A percentile compares a stretch with the other conserved stretches of the same genome.
phyloP scores from a whole-genome alignment of 1,284 basidiomycete genomes.

The Microstroma glucosiphilum region DNA sequence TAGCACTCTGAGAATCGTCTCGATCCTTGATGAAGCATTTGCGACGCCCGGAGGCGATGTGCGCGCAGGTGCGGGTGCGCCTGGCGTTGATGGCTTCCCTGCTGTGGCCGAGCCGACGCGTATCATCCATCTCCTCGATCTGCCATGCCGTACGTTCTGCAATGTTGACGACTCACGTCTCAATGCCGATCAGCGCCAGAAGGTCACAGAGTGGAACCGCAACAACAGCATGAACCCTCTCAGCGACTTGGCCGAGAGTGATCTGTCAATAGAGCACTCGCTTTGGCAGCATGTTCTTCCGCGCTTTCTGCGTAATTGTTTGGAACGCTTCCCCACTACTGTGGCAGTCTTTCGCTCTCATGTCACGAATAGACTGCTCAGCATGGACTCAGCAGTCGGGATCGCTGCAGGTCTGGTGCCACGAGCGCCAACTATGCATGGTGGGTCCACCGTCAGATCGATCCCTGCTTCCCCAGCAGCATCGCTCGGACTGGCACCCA shows the following conservation, averaged over 20 bases:
- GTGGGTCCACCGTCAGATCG: constrained; percentile 6
- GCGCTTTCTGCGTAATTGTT: constrained; percentile 48
- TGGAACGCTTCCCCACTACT: constrained; percentile 49
- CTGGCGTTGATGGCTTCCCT: neutral
- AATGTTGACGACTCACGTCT: constrained; percentile 26
- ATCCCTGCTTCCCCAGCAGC: constrained; percentile 22
- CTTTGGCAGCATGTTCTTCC: constrained; percentile 54
- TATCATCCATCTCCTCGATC: constrained; percentile 37
- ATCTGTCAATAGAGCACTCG: constrained; percentile 50
- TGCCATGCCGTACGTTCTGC: constrained; percentile 26
- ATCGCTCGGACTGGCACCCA: constrained; percentile 20
- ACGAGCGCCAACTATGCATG: neutral
- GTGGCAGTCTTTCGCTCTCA: constrained; percentile 51
- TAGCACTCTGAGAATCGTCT: constrained; percentile 32
- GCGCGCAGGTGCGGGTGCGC: constrained; percentile 18
- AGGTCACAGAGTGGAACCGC: constrained; percentile 15
- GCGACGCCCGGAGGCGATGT: constrained; percentile 8
- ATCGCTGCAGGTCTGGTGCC: constrained; percentile 46
- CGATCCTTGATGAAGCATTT: constrained; percentile 44
- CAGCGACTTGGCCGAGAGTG: constrained; percentile 52
- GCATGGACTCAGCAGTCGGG: constrained; percentile 52
- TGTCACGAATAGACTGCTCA: constrained; percentile 49
- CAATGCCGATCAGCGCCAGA: constrained; percentile 24
- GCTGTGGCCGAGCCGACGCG: constrained; percentile 31
- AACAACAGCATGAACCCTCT: constrained; percentile 18